Percentiles rank a stretch among this genome's conserved stretches.
Evolutionary conservation across 495 filamentous ascomycete species (phyloP).

Genomic region (Astrothelium subdiscretum): DNA sequence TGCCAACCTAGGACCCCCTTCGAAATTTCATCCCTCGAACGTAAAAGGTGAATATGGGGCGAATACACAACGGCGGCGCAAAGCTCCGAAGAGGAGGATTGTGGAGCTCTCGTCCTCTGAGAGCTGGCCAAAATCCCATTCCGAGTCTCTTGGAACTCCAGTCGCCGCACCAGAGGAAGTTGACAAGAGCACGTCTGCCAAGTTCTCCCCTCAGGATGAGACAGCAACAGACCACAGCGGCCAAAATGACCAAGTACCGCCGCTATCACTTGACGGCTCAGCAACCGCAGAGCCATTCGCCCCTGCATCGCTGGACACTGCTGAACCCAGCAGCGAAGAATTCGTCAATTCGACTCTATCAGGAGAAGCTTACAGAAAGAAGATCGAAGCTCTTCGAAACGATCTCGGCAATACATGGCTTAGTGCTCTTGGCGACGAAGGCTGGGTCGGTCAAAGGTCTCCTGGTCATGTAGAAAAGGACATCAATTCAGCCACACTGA

Average conservation of each 20-base stretch:
- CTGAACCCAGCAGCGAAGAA: not conserved
- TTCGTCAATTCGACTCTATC: not conserved
- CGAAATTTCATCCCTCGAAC: not conserved
- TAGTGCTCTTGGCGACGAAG: slow-evolving; percentile 69
- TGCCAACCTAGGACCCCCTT: not conserved
- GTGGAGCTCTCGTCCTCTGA: slow-evolving; percentile 55
- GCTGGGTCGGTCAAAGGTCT: slow-evolving; percentile 37
- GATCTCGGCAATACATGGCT: slow-evolving; percentile 80
- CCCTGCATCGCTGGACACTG: not conserved
- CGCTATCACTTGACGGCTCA: not conserved
- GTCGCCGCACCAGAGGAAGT: not conserved
- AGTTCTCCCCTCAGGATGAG: slow-evolving; percentile 9
- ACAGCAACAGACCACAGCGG: slow-evolving; percentile 33
- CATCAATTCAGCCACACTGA: not conserved
- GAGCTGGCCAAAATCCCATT: not conserved
- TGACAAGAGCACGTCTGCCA: not conserved
- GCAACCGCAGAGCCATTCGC: not conserved
- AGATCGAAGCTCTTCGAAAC: slow-evolving; percentile 71
- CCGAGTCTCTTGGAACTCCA: not conserved
- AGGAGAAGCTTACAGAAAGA: slow-evolving; percentile 49
- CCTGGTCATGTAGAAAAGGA: not conserved
- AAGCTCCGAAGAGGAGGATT: slow-evolving; percentile 57
- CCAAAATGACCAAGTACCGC: not conserved
- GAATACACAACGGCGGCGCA: slow-evolving; percentile 22
- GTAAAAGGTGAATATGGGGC: not conserved